Evolutionary conservation across 2,329 filamentous ascomycete genomes (phyloP).

Genomic region (Fusarium guadeloupense): DNA sequence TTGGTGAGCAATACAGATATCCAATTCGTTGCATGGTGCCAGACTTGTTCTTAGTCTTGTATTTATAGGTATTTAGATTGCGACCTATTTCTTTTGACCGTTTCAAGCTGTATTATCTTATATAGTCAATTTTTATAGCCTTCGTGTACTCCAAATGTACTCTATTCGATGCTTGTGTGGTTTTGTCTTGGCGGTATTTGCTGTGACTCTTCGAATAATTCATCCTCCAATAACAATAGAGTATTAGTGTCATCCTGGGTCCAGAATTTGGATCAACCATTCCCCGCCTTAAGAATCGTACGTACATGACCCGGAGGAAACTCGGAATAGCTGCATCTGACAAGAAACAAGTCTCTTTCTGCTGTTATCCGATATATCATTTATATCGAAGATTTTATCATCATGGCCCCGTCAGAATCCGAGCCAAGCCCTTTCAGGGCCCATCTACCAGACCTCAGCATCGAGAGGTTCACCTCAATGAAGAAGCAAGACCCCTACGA

Average conservation of each 20-base stretch:
- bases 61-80: neutral
- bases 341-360: too few species aligned
- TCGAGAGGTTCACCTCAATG: slow-evolving; percentile 70
- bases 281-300: neutral
- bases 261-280: neutral
- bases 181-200: too few species aligned
- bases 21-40: neutral
- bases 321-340: neutral
- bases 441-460: slow-evolving; percentile 69
- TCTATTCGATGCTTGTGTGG: too few species aligned
- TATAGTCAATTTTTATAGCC: too few species aligned
- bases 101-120: too few species aligned
- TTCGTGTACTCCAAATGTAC: too few species aligned
- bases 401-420: neutral
- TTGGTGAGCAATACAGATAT: neutral
- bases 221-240: neutral
- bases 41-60: neutral
- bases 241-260: neutral
- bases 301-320: neutral
- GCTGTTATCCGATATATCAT: too few species aligned
- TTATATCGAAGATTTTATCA: too few species aligned
- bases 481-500: slow-evolving; percentile 69
- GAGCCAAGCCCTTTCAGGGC: slow-evolving; percentile 50
- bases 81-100: too few species aligned
- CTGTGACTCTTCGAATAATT: neutral